Evolutionary conservation across 108 stramenopile species (phyloP).

Genomic region (Fistulifera solaris): DNA sequence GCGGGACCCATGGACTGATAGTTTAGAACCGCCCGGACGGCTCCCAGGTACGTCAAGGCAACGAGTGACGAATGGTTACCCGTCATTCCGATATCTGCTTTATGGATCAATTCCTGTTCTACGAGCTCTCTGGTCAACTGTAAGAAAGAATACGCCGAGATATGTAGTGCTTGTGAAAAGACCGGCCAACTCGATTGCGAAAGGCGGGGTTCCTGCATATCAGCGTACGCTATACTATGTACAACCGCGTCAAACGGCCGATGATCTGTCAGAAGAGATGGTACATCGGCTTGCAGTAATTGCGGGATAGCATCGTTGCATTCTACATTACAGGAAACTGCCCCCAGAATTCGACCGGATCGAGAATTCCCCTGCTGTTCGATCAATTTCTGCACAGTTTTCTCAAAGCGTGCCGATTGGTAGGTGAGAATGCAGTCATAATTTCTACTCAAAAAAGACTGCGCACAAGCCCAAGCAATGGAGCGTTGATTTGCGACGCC

Average conservation of each 20-base stretch:
- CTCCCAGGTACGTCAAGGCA: conserved; percentile 50
- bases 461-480: conserved; percentile 41
- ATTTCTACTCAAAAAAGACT: conserved; percentile 19
- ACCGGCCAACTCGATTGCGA: conserved; percentile 19
- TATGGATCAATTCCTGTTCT: not conserved
- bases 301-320: conserved; percentile 9
- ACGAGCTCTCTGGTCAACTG: conserved; percentile 17
- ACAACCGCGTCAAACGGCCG: conserved; percentile 27
- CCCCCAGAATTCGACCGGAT: conserved; percentile 11
- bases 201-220: conserved; percentile 24
- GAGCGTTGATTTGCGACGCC: conserved; percentile 49
- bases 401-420: conserved; percentile 25
- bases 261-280: conserved; percentile 11
- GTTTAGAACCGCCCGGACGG: conserved; percentile 41
- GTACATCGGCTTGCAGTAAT: conserved; percentile 25
- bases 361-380: not conserved
- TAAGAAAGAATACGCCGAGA: conserved; percentile 45
- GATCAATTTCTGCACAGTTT: conserved; percentile 13
- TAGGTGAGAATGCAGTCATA: conserved; percentile 41
- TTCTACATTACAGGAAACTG: conserved; percentile 26
- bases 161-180: conserved; percentile 33
- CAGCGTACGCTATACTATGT: conserved; percentile 42
- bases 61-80: conserved; percentile 22
- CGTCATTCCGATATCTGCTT: not conserved
- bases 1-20: conserved; percentile 69